Conservation (phyloP, 768 basidiomycete species). For the Xanthoconium stramineum region DNA sequence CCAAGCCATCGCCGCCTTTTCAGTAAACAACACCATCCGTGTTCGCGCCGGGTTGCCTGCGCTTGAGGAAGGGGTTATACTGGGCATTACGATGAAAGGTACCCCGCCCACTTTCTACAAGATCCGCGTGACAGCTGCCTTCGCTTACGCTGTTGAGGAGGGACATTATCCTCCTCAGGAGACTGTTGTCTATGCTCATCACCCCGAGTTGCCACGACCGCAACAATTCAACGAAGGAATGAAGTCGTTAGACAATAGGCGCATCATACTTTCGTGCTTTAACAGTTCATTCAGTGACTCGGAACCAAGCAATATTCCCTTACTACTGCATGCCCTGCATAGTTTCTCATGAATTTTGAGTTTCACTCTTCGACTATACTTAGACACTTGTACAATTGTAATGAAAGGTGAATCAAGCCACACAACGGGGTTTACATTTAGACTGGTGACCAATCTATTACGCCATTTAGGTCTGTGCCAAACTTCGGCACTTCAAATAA, state of each 20-base stretch:
- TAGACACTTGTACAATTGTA: too few relatives aligned
- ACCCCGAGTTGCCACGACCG: not conserved
- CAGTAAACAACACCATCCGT: too few relatives aligned
- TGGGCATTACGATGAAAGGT: not conserved
- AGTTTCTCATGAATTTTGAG: too few relatives aligned
- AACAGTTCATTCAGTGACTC: not conserved
- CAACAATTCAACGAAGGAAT: not conserved
- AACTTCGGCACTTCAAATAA: too few relatives aligned
- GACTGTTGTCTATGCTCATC: not conserved
- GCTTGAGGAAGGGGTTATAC: not conserved
- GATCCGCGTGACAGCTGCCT: not conserved
- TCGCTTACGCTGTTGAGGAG: not conserved
- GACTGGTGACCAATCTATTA: too few relatives aligned
- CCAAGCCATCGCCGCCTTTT: not conserved
- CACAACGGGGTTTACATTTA: too few relatives aligned
- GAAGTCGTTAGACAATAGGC: not conserved
- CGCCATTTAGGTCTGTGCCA: too few relatives aligned
- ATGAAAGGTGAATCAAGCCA: too few relatives aligned
- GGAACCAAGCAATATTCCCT: too few relatives aligned
- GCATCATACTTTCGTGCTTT: not conserved
- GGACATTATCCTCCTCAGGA: not conserved
- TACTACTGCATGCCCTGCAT: too few relatives aligned
- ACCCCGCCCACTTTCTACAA: not conserved
- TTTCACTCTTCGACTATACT: too few relatives aligned
- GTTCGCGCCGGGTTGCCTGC: too few relatives aligned